A percentile compares a stretch with the other conserved stretches of the same genome.
phyloP scores from a whole-genome alignment of 2,329 filamentous ascomycete genomes.

The Scopulariopsis brevicaulis region DNA sequence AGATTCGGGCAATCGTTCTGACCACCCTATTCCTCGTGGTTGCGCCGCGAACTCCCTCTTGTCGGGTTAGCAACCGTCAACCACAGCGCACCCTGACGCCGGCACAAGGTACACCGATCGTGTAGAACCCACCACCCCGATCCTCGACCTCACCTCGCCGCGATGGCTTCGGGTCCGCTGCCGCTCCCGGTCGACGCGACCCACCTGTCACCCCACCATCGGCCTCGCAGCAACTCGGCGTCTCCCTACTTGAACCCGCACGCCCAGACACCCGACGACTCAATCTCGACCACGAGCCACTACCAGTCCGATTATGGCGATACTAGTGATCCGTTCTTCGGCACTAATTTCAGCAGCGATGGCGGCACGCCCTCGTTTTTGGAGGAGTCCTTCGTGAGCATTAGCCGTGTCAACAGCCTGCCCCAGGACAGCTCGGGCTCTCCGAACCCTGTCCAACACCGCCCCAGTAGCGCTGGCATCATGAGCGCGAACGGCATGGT shows the following conservation, averaged over 20 bases:
- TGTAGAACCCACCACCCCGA: background rate
- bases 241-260: constrained; percentile 4
- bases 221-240: constrained; percentile 3
- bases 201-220: constrained; percentile 1
- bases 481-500: background rate
- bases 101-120: background rate
- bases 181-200: background rate
- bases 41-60: background rate
- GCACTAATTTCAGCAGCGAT: constrained; percentile 33
- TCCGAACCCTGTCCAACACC: background rate
- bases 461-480: background rate
- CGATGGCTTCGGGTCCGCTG: background rate
- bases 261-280: constrained; percentile 36
- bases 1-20: background rate
- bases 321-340: constrained; percentile 35
- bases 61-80: background rate
- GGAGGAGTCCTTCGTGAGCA: constrained; percentile 15
- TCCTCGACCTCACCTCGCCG: background rate
- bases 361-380: constrained; percentile 33
- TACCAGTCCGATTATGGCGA: constrained; percentile 36
- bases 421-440: background rate
- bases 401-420: background rate
- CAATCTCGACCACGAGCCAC: constrained; percentile 31
- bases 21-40: background rate
- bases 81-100: background rate